Evolutionary conservation across 2,329 filamentous ascomycete genomes (phyloP).

Genomic region (Alternaria brassicae): DNA sequence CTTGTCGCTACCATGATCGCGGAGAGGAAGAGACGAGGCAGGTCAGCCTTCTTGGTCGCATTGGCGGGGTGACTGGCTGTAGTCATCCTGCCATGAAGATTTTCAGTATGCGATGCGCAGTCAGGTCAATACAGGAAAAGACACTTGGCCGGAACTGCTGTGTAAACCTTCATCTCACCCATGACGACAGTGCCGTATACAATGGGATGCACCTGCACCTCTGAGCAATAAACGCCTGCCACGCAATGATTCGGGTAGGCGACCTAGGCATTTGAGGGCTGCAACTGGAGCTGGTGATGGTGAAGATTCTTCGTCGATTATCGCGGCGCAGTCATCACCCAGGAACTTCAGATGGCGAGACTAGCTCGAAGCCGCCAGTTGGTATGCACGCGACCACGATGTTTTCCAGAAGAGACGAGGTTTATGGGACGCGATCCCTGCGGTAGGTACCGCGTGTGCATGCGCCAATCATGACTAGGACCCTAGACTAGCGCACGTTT

Average conservation of each 20-base stretch:
- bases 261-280: slow-evolving; percentile 10
- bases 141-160: slow-evolving; percentile 9
- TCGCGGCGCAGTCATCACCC: slow-evolving; percentile 7
- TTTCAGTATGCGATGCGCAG: slow-evolving; percentile 3
- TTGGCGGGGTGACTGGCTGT: slow-evolving; percentile 21
- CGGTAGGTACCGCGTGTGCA: slow-evolving; percentile 10
- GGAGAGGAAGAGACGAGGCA: slow-evolving; percentile 21
- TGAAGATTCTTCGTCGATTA: background rate
- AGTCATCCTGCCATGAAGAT: background rate
- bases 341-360: slow-evolving; percentile 2
- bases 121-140: slow-evolving; percentile 1
- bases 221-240: slow-evolving; percentile 15
- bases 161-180: slow-evolving; percentile 2
- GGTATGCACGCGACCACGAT: slow-evolving; percentile 4
- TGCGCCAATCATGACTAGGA: slow-evolving; percentile 19
- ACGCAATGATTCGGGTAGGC: slow-evolving; percentile 4
- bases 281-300: slow-evolving; percentile 3
- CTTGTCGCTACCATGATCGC: slow-evolving; percentile 24
- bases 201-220: slow-evolving; percentile 5
- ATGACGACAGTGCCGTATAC: background rate
- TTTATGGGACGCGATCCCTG: slow-evolving; percentile 9
- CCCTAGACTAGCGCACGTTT: slow-evolving; percentile 13
- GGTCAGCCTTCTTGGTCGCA: slow-evolving; percentile 13
- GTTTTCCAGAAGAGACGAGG: slow-evolving; percentile 16
- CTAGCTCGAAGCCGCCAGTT: background rate